A percentile compares a stretch with the other conserved stretches of the same genome.
These are phyloP conservation scores for Symbiodinium pilosum DNA, from an alignment of 73 alveolate species.

Conservation along the genomic window DNA sequence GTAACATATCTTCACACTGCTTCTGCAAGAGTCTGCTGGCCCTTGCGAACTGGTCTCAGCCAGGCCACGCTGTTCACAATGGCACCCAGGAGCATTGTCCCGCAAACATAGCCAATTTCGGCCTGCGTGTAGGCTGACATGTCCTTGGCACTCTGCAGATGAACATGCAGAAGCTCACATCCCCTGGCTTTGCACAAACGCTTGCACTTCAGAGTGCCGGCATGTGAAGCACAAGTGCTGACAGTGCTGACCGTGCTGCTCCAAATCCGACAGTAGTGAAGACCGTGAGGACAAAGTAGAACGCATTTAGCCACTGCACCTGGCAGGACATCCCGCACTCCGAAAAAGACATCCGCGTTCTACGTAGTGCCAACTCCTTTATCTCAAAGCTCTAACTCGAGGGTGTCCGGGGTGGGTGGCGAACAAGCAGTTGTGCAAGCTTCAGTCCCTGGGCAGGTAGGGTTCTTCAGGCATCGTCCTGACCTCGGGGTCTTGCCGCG, in stretches of 20 bases:
- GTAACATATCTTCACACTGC: no score
- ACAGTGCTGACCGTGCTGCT: background rate
- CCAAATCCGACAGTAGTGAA: constrained; percentile 92
- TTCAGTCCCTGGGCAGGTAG: no score
- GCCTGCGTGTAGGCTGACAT: constrained; percentile 44
- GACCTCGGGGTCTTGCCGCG: constrained; percentile 44
- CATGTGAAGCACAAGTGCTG: background rate
- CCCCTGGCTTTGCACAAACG: background rate
- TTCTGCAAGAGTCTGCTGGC: background rate
- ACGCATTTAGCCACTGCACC: constrained; percentile 87
- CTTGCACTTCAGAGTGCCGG: no score
- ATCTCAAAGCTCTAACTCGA: no score
- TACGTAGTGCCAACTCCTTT: no score
- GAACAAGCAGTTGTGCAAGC: no score
- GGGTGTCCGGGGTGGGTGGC: no score
- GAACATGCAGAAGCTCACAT: background rate
- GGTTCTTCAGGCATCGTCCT: background rate
- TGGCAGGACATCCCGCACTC: no score
- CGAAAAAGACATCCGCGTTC: no score
- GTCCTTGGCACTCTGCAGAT: constrained; percentile 14
- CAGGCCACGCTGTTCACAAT: constrained; percentile 62
- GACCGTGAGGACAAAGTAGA: constrained; percentile 89
- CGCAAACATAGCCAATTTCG: constrained; percentile 71
- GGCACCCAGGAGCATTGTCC: constrained; percentile 81
- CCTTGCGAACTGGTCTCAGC: background rate